A percentile compares a stretch with the other conserved stretches of the same genome.
Evolutionary conservation across 169 alveolate genomes (phyloP).

Genomic region (Plasmodium billcollinsi): DNA sequence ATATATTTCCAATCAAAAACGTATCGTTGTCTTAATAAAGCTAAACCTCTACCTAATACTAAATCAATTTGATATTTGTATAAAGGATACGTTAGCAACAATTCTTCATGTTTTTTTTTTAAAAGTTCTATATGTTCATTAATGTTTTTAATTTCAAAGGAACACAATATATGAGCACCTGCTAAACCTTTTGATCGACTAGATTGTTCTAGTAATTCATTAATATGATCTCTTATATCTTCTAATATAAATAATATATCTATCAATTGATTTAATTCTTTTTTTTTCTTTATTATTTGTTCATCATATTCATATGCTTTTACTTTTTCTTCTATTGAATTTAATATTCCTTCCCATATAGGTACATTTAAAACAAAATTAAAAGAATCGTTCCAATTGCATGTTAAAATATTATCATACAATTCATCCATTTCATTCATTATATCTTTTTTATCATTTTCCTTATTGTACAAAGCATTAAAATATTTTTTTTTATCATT

Average conservation of each 20-base stretch:
- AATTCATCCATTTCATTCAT: slow-evolving; percentile 35
- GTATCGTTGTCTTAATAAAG: slow-evolving; percentile 57
- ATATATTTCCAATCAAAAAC: slow-evolving; percentile 63
- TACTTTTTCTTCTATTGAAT: slow-evolving; percentile 57
- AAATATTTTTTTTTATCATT: slow-evolving; percentile 32
- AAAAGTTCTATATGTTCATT: slow-evolving; percentile 63
- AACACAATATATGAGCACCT: slow-evolving; percentile 42
- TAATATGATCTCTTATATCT: slow-evolving; percentile 75
- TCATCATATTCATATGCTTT: slow-evolving; percentile 51
- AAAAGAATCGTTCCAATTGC: slow-evolving; percentile 71
- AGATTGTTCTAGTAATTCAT: slow-evolving; percentile 74
- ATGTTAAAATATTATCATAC: slow-evolving; percentile 49
- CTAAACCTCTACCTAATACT: slow-evolving; percentile 62
- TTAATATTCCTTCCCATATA: slow-evolving; percentile 73
- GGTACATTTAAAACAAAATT: slow-evolving; percentile 60
- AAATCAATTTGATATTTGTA: slow-evolving; percentile 66
- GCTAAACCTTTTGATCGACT: slow-evolving; percentile 71
- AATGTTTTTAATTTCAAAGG: slow-evolving; percentile 53
- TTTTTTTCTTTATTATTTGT: slow-evolving; percentile 28
- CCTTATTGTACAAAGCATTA: slow-evolving; percentile 31
- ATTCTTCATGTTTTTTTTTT: slow-evolving; percentile 51
- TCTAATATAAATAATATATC: slow-evolving; percentile 71
- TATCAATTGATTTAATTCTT: slow-evolving; percentile 38
- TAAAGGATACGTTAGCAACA: slow-evolving; percentile 25
- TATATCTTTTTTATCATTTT: slow-evolving; percentile 30